Base-by-base conservation (phyloP, 805 yeast species). In the Candida glaebosa region DNA sequence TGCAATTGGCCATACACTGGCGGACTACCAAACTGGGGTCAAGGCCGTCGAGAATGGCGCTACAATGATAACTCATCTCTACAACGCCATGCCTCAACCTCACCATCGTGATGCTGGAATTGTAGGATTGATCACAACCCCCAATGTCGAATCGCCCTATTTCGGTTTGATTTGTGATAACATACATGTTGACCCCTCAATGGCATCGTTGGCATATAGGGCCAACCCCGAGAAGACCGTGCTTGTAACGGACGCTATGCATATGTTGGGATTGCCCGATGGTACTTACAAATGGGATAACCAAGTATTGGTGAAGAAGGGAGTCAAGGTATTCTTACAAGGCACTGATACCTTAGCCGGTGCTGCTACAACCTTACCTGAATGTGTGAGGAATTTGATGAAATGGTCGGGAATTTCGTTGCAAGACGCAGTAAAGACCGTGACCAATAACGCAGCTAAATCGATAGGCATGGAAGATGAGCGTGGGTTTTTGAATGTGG, bases 341-440 rank as follows among this genome's bases (percentile, higher is more conserved):
- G 80, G 78, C 24, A 76, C 82, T 7, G 66, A 70, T 40, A 79
- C 81, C 6, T 72, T 78, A 57, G 84, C 84, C 7, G 84, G 84
- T 19, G 73, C 79, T 15, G 81, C 81, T n/a, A 75, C 82, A 6
- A 70, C 75, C 22, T 66, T 78, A 39, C 71, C 76, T 18, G 67
- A 67, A 39, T 74, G 81, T 52, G 57, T 78, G 24, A 61, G 75
- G 45, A 77, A 78, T 56, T 62, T 77, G 40, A 63, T 70, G 53
- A 45, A 58, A 34, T 78, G 84, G 84, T 63, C 76, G 3, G 59
- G 61, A 18, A 58, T 76, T 18, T 48, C 73, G 3, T 61, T 78
- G 42, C 73, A 76, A 7, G 66, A 73, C 51, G 82, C 81, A n/a
- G 63, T 78, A n/a, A 64, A 71, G 48, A 68, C 80, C 3, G 79